Evolutionary conservation across 1,284 basidiomycete species (phyloP), one percentile per base, ranked within the genome.

Genomic region (Schizopora paradoxa): DNA sequence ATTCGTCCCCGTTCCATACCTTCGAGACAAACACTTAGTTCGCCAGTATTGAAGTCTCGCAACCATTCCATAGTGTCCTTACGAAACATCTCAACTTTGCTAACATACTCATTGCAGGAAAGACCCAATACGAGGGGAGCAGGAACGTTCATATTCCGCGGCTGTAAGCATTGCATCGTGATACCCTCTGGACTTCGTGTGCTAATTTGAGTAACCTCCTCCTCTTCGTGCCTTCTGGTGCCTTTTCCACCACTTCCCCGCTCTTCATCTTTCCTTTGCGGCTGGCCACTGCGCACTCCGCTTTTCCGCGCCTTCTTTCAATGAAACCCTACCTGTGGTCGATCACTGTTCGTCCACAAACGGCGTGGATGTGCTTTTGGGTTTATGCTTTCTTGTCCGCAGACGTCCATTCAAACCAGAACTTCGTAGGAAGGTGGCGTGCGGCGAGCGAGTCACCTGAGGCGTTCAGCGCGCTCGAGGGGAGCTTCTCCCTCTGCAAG

Each of bases 401-500:
- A 44, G 43, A 44, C 26, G 37, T 44, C 14, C 43, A 44, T 16
- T 35, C 43, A 28, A 37, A 44, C 25, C 43, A 26, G 16, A 44
- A 44, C 25, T 44, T 44, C 16, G 32, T 35, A 11, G 43, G 43
- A 7, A 22, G 43, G n/a, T 44, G 43, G 43, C 43, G 43, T 8
- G 21, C 32, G 4, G 35, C 35, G 16, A 19, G 21, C 19, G 33
- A 44, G 23, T 11, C 32, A 3, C 11, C 43, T 3, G 33, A 36
- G 13, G 13, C 26, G 8, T 14, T 29, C 22, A 14, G 33, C 10
- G 35, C 43, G 13, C 19, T 37, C 8, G 43, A 44, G 43, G 43
- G 43, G 3, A 44, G 34, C 43, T 44, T 44, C 33, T 36, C 43
- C 7, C 14, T 44, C 23, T 44, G 43, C 33, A 44, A 44, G 35